Conservation (phyloP, 768 basidiomycete species). For the Fomitopsis serialis region DNA sequence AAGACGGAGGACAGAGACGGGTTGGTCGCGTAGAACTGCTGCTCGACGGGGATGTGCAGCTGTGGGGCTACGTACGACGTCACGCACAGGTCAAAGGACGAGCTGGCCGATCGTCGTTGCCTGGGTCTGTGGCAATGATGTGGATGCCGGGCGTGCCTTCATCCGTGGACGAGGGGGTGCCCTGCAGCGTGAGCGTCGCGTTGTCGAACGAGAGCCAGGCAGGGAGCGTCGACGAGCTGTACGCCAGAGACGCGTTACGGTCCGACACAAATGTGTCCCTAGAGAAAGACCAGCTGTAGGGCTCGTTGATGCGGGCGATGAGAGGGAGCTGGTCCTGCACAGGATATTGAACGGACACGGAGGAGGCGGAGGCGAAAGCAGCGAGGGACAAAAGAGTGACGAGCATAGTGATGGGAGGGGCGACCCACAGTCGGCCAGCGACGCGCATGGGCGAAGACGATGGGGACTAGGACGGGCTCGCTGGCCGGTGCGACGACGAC, state of each 20-base stretch:
- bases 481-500: background rate
- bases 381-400: slow-evolving; percentile 14
- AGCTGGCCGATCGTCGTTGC: slow-evolving; percentile 41
- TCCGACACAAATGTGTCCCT: slow-evolving; percentile 56
- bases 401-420: slow-evolving; percentile 19
- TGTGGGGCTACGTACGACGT: slow-evolving; percentile 48
- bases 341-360: slow-evolving; percentile 49
- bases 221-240: slow-evolving; percentile 56
- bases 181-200: slow-evolving; percentile 52
- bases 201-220: slow-evolving; percentile 76
- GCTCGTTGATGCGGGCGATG: slow-evolving; percentile 61
- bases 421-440: slow-evolving; percentile 18
- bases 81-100: slow-evolving; percentile 52
- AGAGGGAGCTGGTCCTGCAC: slow-evolving; percentile 70
- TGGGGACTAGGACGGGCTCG: background rate
- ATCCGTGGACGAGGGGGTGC: slow-evolving; percentile 60
- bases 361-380: slow-evolving; percentile 5
- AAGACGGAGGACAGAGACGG: slow-evolving; percentile 75
- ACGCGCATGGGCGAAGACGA: slow-evolving; percentile 4
- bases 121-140: slow-evolving; percentile 55
- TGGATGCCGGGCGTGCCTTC: slow-evolving; percentile 57
- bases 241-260: slow-evolving; percentile 38
- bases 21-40: slow-evolving; percentile 58
- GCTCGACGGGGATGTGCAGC: slow-evolving; percentile 45
- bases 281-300: slow-evolving; percentile 69